Evolutionary conservation across 495 filamentous ascomycete species (phyloP), one percentile per base, ranked within the genome.

Genomic region (Penicillium parvum): DNA sequence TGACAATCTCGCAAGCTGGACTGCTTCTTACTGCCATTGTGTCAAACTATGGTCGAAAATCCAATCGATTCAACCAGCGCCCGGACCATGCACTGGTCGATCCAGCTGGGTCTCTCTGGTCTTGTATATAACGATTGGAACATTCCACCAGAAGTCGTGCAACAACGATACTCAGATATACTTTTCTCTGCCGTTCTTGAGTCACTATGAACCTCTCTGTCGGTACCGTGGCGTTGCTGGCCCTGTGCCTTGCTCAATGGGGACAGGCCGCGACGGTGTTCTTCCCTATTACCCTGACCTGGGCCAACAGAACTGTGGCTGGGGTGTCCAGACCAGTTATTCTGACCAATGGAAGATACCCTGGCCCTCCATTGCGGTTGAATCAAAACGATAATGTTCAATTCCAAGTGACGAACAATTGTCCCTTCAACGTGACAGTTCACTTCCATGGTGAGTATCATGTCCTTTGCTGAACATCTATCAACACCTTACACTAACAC

Each of bases 331-430:
- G 76, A 30, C 53, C 71, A n/a, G 59, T 78, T 2, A 72, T 84
- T 7, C 68, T 80, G 7, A 73, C 74, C 33, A 85, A 85, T 61
- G 76, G 74, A 2, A 75, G 78, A 15, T 77, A 74, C 37, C 82
- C 82, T 3, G 80, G 75, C 1, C 82, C 80, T 0, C 40, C 69
- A 15, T 66, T 85, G 35, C 66, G 71, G 30, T 61, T 81, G 4
- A 74, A 81, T 48, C 75, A 82, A 63, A 80, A 79, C 3, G 79
- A 84, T 49, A 65, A 68, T 33, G 79, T 83, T 42, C 65, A 82
- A 26, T 76, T 85, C 12, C 66, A 73, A 11, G 77, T 84, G 5
- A 60, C 66, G 40, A 84, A 83, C 58, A 58, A 63, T 2, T 62
- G 74, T 40, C 77, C 78, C 0, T 73, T 73, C 23, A 71, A 75